Conservation (phyloP, 2,329 filamentous ascomycete genomes). For the Sordariomycetes sp. region DNA sequence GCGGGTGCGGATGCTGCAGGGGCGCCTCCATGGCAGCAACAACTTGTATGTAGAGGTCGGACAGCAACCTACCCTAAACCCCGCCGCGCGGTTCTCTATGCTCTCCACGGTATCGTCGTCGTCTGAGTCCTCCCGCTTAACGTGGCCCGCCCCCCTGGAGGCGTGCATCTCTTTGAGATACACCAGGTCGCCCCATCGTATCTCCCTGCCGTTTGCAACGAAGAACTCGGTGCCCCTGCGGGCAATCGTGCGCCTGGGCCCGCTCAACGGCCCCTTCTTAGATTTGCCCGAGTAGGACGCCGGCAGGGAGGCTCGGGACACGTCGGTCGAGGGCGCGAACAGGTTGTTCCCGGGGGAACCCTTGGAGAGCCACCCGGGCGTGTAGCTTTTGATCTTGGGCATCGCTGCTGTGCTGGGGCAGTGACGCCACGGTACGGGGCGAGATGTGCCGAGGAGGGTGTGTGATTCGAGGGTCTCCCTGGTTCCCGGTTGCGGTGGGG, state of each 20-base stretch:
- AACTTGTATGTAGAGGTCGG: not conserved
- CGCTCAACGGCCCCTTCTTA: constrained; percentile 24
- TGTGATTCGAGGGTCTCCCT: not conserved
- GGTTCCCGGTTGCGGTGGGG: not conserved
- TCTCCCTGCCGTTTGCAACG: constrained; percentile 74
- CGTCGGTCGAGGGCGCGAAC: constrained; percentile 42
- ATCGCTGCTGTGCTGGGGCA: constrained; percentile 32
- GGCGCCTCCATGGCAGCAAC: not conserved
- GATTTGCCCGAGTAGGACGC: constrained; percentile 24
- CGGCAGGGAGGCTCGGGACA: constrained; percentile 20
- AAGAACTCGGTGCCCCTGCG: constrained; percentile 79
- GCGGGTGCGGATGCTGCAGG: not conserved
- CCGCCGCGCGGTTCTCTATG: not conserved
- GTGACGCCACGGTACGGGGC: not conserved
- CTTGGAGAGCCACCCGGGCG: constrained; percentile 74
- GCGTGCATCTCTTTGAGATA: constrained; percentile 53
- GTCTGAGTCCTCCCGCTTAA: constrained; percentile 32
- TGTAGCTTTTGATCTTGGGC: constrained; percentile 78
- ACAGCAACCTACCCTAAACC: constrained; percentile 2
- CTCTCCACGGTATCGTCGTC: constrained; percentile 4
- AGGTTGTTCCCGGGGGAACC: constrained; percentile 66
- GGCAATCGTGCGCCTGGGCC: constrained; percentile 57
- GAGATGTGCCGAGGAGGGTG: not conserved
- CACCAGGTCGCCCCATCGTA: constrained; percentile 80
- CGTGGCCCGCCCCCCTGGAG: constrained; percentile 8